Evolutionary conservation across 306 rosid genomes (phyloP), one percentile per base, ranked within the genome.

Genomic region (Myrica gale): DNA sequence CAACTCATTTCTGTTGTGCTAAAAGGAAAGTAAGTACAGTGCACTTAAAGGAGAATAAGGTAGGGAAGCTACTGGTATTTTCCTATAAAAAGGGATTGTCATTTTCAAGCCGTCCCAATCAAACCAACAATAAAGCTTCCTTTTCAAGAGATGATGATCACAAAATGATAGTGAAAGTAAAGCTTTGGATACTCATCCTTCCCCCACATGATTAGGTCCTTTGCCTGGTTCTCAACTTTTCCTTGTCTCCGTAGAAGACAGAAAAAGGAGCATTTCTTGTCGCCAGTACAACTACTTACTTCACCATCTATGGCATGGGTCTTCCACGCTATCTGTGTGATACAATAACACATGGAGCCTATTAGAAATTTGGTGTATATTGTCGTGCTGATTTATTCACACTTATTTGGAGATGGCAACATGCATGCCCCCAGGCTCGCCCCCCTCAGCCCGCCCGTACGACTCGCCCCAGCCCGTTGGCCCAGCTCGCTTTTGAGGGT

Each of bases 71-170:
- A 80, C 66, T 58, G 72, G 69, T 71, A 72, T 79, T 76, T 42
- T 82, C 39, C 69, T 47, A 76, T 11, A 76, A 80, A n/a, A n/a
- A 81, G 82, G 81, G 65, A 61, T 63, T 32, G 90, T 85, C 89
- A 55, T 84, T 86, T 84, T 88, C 89, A 61, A 46, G 48, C 39
- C 60, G 85, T 86, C 75, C 55, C 56, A 62, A 78, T 67, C 82
- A n/a, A 81, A 79, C 89, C 89, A 90, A 85, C 82, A 82, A 87
- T 78, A 87, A 92, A 88, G 89, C 93, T 86, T 89, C 84, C 89
- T 87, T 91, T 89, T 83, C 85, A 86, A 89, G 90, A 70, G 88
- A 87, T 80, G 80, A 89, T 90, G 85, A 89, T 87, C 86, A 78
- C 80, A 85, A 78, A 82, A 89, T 89, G 91, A 89, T 87, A 80